Base-by-base conservation (phyloP, 2,329 filamentous ascomycete genomes). In the Didymella segeticola region DNA sequence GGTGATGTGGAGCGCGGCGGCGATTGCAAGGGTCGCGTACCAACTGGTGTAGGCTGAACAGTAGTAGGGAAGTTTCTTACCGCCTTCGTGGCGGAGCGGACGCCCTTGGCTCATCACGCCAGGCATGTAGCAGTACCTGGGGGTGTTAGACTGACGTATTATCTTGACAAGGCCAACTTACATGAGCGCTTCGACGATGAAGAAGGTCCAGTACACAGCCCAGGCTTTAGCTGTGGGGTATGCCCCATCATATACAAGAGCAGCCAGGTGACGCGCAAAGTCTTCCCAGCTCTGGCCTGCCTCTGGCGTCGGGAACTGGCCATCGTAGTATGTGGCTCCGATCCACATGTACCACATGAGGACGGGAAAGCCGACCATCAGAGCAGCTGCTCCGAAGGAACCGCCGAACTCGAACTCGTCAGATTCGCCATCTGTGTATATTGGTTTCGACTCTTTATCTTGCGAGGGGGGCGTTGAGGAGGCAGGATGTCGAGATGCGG, bases 281-380 rank as follows among this genome's bases (percentile, higher is more conserved):
- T 93, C 86, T 14, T 69, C 62, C 73, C 85, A 84, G 61, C 81
- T 86, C 79, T 96, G 83, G 36, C 83, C 88, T 41, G 83, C 72
- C 2, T 78, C 77, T 1, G 86, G 89, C 30, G 79, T 77, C 12
- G 93, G 93, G 43, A 96, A 80, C 60, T 89, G 86, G 65, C 93
- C 93, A 70, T 91, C 80, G 78, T 96, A 98, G 78, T 93, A 96
- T 37, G 88, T 92, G 33, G 93, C 90, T 43, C 93, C 93, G 75
- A 96, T 87, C 92, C 93, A 98, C 92, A 98, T 96, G 79, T 96
- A 97, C 84, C 90, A 97, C 93, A 98, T 97, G 64, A 98, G 83
- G 29, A 88, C 56, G 14, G 93, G 93, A 77, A 98, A 98, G 36
- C 89, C 86, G 59, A 92, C 82, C 91, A 98, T 98, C 84, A 97